Evolutionary conservation across 1,139 yeast genomes (phyloP), one percentile per base, ranked within the genome.

Genomic region (Debaryomycetaceae sp.): DNA sequence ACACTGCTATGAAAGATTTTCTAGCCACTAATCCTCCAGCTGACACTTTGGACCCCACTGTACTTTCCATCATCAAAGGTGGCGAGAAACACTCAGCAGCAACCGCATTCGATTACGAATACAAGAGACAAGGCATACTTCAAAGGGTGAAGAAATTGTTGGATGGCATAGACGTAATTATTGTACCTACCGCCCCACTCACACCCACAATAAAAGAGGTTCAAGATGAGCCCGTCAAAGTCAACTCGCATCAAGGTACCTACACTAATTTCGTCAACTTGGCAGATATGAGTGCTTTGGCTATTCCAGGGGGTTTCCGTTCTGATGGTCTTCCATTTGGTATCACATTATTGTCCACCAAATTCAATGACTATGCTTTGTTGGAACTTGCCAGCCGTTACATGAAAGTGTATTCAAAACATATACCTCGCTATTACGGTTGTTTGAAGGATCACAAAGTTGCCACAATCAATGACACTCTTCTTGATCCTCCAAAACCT

Each of bases 221-320:
- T 35, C 80, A 72, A 45, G 68, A 72, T 4, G 97, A 91, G 60
- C 98, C 98, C n/a, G 71, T 93, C 35, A 65, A 73, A 43, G 78
- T 87, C 56, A 93, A 93, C 69, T 87, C 97, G 6, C 75, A 74
- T 55, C 99, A 93, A 68, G 99, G 99, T 34, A 89, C 97, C 22
- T 93, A 95, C 81, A 93, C 98, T 34, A 93, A 93, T 68, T 93
- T 93, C 65, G 97, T 88, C 56, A 93, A 93, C 63, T 77, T 93
- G 63, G 96, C 97, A 7, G 98, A 93, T 60, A 69, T 91, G 73
- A 84, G 95, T 34, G 98, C 96, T 1, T 74, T 93, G 57, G 89
- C 98, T 0, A 76, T 93, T 43, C 98, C 99, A 23, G 87, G 84
- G 27, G 97, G 96, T 0, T 90, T 88, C 76, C 71, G 84, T 55